Conservation (phyloP, 2,329 filamentous ascomycete species). For the Cercospora citrullina region DNA sequence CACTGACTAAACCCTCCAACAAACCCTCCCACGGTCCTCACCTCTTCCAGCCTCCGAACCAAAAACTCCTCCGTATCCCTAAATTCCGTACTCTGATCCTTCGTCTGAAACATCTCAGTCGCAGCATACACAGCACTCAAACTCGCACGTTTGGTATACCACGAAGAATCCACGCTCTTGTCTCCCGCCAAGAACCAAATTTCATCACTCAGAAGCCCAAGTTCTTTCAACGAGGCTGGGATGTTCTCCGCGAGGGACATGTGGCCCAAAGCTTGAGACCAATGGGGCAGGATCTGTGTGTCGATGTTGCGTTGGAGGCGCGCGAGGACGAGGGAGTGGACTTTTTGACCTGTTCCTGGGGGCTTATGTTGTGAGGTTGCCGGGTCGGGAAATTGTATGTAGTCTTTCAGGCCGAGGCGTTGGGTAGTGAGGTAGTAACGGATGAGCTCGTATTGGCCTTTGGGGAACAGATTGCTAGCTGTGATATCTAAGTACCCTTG, state of each 20-base stretch:
- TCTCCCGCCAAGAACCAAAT: slow-evolving; percentile 88
- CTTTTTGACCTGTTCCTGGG: slow-evolving; percentile 57
- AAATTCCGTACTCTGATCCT: slow-evolving; percentile 73
- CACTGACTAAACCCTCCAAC: slow-evolving; percentile 69
- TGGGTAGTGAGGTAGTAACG: slow-evolving; percentile 72
- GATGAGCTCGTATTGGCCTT: slow-evolving; percentile 79
- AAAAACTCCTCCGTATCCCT: slow-evolving; percentile 78
- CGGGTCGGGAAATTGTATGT: slow-evolving; percentile 46
- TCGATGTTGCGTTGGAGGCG: slow-evolving; percentile 72
- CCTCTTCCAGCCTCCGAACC: slow-evolving; percentile 70
- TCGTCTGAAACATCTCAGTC: slow-evolving; percentile 90
- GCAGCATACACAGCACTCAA: slow-evolving; percentile 67
- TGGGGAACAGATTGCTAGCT: slow-evolving; percentile 70
- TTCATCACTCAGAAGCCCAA: slow-evolving; percentile 82
- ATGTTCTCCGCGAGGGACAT: slow-evolving; percentile 85
- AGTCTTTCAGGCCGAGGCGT: slow-evolving; percentile 58
- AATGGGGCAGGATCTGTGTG: slow-evolving; percentile 64
- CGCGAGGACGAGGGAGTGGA: slow-evolving; percentile 72
- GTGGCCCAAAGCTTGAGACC: slow-evolving; percentile 88
- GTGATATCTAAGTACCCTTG: slow-evolving; percentile 85
- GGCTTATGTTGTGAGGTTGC: not conserved
- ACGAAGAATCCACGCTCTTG: slow-evolving; percentile 74
- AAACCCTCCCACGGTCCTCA: slow-evolving; percentile 61
- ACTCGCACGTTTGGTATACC: slow-evolving; percentile 75
- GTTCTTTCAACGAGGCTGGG: slow-evolving; percentile 72